These are phyloP conservation scores for Colletotrichum godetiae DNA, from an alignment of 2,329 filamentous ascomycete genomes.

Conservation along the genomic window DNA sequence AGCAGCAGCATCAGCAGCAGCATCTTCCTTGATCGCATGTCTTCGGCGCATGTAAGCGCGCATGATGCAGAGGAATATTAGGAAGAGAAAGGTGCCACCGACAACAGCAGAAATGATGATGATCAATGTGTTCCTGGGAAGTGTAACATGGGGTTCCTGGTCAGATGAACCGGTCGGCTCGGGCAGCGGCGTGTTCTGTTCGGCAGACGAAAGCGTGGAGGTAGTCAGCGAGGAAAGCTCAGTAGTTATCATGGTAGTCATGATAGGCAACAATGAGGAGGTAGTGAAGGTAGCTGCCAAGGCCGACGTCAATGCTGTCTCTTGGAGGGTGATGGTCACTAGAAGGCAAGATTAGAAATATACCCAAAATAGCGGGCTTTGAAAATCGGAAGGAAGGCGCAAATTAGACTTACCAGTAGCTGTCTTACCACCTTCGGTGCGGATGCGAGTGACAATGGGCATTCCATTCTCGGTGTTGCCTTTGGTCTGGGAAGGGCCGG, in stretches of 20 bases:
- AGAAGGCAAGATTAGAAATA: background rate
- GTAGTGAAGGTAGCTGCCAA: background rate
- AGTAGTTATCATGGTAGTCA: background rate
- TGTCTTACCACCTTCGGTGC: background rate
- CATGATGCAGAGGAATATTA: background rate
- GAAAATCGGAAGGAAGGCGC: background rate
- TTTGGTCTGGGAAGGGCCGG: background rate
- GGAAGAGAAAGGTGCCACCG: background rate
- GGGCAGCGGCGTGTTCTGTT: background rate
- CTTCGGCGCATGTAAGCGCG: conserved; percentile 1
- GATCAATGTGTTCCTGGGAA: background rate
- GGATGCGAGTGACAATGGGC: background rate
- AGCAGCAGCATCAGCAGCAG: background rate
- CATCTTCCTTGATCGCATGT: background rate
- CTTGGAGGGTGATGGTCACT: background rate
- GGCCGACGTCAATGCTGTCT: background rate
- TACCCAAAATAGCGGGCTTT: background rate
- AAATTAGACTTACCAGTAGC: background rate
- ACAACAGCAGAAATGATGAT: background rate
- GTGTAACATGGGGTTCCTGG: background rate
- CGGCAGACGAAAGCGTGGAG: background rate
- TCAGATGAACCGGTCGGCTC: background rate
- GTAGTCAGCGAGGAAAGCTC: background rate
- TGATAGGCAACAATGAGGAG: background rate
- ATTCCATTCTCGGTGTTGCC: background rate